Evolutionary conservation across 495 filamentous ascomycete species (phyloP), one percentile per base, ranked within the genome.

Genomic region (Penicillium lagena): DNA sequence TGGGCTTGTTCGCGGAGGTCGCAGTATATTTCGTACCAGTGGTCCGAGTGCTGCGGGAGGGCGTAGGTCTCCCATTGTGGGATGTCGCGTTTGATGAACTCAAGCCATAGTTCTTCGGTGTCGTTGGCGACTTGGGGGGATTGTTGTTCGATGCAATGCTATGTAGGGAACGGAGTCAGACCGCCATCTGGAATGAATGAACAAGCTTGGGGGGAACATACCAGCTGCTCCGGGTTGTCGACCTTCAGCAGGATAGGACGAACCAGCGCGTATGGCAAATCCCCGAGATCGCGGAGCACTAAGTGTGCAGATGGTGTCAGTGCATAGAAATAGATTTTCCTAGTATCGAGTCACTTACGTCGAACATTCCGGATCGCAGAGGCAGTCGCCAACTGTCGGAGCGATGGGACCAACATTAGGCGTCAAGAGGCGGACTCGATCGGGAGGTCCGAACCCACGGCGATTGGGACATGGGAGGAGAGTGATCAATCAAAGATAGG

Each of bases 51-150:
- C 37, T 71, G 64, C 10, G 83, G 85, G 13, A 77, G 43, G 28
- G 76, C 71, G 39, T 72, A 72, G 52, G 78, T 55, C 7, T 80
- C 59, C 75, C 78, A 85, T 34, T 70, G 61, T 3, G 79, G 79
- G 43, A 87, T 78, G 52, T 88, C 81, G 27, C 80, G 74, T 35
- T 75, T 78, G 57, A 90, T 85, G 58, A 89, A 78, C 9, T 73
- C 67, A 4, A 71, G 52, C 86, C 86, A 90, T 36, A 88, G 59
- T 52, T 87, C 84, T 29, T 60, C 68, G 46, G 80, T 73, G 35
- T 78, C 67, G 35, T 72, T 70, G 45, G 62, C 59, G 47, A 89
- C 68, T 42, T 89, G 85, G 6, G 86, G 85, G 9, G 77, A 86
- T 46, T 71, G 70, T 9, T 56, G n/a, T 62, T 89, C 85, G 45